These are phyloP conservation scores for Xylogone sp. DNA, from an alignment of 2,329 filamentous ascomycete genomes.

Conservation along the genomic window DNA sequence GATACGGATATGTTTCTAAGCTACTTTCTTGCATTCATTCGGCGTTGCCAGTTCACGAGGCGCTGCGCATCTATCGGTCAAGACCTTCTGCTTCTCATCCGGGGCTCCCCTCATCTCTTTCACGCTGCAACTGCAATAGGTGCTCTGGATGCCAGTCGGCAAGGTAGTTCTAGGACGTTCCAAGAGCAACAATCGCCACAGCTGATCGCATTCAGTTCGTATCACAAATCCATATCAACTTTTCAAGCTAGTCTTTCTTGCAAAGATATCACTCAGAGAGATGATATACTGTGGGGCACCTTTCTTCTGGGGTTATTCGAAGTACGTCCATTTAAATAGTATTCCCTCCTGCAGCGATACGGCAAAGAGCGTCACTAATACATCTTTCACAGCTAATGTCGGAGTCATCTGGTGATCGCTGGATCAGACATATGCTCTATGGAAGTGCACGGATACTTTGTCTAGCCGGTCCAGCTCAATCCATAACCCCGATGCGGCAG, in stretches of 20 bases:
- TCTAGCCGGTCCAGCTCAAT: neutral
- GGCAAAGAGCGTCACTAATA: neutral
- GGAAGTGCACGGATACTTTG: conserved; percentile 2
- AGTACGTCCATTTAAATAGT: conserved; percentile 4
- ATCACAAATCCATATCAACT: conserved; percentile 2
- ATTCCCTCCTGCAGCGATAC: neutral
- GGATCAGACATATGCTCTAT: conserved; percentile 5
- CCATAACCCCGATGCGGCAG: conserved; percentile 1
- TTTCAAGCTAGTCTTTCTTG: neutral
- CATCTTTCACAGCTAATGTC: conserved; percentile 1
- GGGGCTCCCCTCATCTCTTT: neutral
- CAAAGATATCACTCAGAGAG: conserved; percentile 1
- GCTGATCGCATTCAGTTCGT: conserved; percentile 2
- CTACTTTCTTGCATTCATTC: neutral
- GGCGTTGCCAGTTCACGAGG: neutral
- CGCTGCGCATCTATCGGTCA: neutral
- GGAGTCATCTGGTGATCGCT: conserved; percentile 2
- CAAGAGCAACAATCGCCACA: conserved; percentile 5
- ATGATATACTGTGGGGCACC: conserved; percentile 6
- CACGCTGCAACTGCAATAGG: conserved; percentile 5
- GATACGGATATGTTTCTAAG: neutral
- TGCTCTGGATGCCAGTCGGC: conserved; percentile 4
- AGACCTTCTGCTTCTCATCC: neutral
- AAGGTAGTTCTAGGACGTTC: neutral
- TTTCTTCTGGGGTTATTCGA: conserved; percentile 5